Conservation (phyloP, 345 rosid genomes). For the Citrus maxima region DNA sequence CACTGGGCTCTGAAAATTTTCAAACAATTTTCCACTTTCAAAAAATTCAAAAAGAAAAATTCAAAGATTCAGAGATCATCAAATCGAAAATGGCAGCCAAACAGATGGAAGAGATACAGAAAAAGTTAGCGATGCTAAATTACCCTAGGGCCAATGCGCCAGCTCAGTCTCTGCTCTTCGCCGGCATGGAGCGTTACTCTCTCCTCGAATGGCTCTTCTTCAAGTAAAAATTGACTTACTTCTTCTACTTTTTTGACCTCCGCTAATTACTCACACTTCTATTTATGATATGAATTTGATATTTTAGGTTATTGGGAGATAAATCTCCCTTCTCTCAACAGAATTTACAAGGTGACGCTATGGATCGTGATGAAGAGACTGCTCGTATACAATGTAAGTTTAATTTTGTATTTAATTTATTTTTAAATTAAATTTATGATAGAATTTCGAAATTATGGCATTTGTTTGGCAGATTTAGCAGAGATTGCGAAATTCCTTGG, state of each 20-base stretch:
- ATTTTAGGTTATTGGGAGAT: conserved; percentile 75
- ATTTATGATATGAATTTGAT: not conserved
- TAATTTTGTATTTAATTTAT: not conserved
- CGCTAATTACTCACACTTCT: not conserved
- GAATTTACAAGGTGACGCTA: conserved; percentile 76
- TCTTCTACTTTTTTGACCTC: not conserved
- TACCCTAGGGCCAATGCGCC: conserved; percentile 88
- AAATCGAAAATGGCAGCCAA: conserved; percentile 64
- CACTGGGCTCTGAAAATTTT: not conserved
- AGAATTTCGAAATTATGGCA: not conserved
- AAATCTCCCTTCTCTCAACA: conserved; percentile 95
- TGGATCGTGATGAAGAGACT: conserved; percentile 92
- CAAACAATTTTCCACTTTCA: not conserved
- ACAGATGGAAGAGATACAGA: conserved; percentile 93
- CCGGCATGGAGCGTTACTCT: conserved; percentile 98
- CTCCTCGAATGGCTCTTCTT: conserved; percentile 98
- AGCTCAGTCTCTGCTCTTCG: conserved; percentile 96
- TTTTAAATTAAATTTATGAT: not conserved
- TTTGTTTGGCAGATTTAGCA: conserved; percentile 65
- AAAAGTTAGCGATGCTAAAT: conserved; percentile 56
- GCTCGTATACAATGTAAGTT: conserved; percentile 78
- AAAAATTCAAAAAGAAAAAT: not conserved
- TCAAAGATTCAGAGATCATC: not conserved
- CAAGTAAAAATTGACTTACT: conserved; percentile 39
- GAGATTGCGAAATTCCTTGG: conserved; percentile 97